A percentile compares a stretch with the other conserved stretches of the same genome.
phyloP scores from a whole-genome alignment of 371 early-diverging fungal genomes.

The Mortierella sp. region DNA sequence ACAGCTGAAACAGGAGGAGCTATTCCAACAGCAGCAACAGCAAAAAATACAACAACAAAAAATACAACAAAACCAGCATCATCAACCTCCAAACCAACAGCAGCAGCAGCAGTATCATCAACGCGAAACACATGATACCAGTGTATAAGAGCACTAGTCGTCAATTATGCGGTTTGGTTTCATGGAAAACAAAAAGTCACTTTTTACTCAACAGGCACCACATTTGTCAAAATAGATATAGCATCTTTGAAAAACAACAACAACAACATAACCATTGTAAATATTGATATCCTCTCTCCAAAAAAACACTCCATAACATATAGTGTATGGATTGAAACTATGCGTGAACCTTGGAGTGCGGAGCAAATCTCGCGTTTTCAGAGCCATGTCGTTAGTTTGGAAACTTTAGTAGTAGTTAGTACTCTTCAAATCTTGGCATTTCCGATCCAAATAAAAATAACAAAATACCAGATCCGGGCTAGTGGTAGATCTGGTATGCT shows the following conservation, averaged over 20 bases:
- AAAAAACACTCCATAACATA: background rate
- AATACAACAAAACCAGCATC: slow-evolving; percentile 15
- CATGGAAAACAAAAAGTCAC: background rate
- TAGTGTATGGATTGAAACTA: background rate
- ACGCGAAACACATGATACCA: slow-evolving; percentile 4
- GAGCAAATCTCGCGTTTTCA: background rate
- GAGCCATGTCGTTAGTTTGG: too few relatives aligned
- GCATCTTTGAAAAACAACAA: background rate
- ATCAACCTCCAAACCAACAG: slow-evolving; percentile 16
- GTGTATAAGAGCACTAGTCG: background rate
- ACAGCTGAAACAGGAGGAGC: slow-evolving; percentile 37
- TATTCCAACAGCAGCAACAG: slow-evolving; percentile 44
- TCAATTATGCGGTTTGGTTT: background rate
- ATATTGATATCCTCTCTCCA: slow-evolving; percentile 2
- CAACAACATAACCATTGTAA: slow-evolving; percentile 2
- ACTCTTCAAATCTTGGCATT: too few relatives aligned
- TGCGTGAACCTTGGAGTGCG: background rate
- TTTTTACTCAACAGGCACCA: background rate
- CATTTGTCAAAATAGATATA: background rate
- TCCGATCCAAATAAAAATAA: too few relatives aligned
- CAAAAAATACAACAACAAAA: slow-evolving; percentile 12
- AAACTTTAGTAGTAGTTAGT: too few relatives aligned
- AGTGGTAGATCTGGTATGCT: too few relatives aligned
- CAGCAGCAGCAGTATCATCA: slow-evolving; percentile 24
- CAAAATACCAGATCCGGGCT: too few relatives aligned